These are phyloP conservation scores for Capillidium rhysosporum DNA, from an alignment of 371 early-diverging fungal genomes.

Conservation along the genomic window DNA sequence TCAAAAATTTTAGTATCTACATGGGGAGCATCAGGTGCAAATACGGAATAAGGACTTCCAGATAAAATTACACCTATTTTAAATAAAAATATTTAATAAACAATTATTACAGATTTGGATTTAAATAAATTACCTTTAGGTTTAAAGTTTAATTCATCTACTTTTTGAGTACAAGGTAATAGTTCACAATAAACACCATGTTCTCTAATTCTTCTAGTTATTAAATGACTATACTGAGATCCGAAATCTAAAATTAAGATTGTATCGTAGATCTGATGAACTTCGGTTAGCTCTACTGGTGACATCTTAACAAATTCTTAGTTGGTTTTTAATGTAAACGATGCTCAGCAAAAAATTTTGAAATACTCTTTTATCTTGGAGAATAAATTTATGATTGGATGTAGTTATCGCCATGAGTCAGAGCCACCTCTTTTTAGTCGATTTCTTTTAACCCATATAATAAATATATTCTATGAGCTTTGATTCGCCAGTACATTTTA, in stretches of 20 bases:
- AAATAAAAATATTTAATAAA: not conserved
- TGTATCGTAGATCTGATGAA: slow-evolving; percentile 72
- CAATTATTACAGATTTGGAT: not conserved
- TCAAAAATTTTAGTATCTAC: slow-evolving; percentile 80
- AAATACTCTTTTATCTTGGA: too few relatives aligned
- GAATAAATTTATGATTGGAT: too few relatives aligned
- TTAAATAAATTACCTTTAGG: slow-evolving; percentile 37
- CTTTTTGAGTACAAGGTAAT: slow-evolving; percentile 86
- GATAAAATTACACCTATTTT: slow-evolving; percentile 67
- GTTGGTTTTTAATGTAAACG: not conserved
- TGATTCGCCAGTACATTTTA: too few relatives aligned
- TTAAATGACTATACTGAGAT: slow-evolving; percentile 93
- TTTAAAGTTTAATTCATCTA: slow-evolving; percentile 77
- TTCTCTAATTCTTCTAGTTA: slow-evolving; percentile 89
- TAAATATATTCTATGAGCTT: too few relatives aligned
- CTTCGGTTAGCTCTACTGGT: slow-evolving; percentile 8
- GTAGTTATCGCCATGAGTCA: too few relatives aligned
- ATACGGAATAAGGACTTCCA: slow-evolving; percentile 91
- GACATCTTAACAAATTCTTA: not conserved
- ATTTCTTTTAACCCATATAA: too few relatives aligned
- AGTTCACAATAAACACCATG: slow-evolving; percentile 96
- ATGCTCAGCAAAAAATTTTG: too few relatives aligned
- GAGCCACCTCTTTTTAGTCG: too few relatives aligned
- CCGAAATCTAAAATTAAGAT: slow-evolving; percentile 97
- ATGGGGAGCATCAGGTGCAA: slow-evolving; percentile 84